Evolutionary conservation across 2,329 filamentous ascomycete species (phyloP), one percentile per base, ranked within the genome.

Genomic region (Exophiala spinifera): DNA sequence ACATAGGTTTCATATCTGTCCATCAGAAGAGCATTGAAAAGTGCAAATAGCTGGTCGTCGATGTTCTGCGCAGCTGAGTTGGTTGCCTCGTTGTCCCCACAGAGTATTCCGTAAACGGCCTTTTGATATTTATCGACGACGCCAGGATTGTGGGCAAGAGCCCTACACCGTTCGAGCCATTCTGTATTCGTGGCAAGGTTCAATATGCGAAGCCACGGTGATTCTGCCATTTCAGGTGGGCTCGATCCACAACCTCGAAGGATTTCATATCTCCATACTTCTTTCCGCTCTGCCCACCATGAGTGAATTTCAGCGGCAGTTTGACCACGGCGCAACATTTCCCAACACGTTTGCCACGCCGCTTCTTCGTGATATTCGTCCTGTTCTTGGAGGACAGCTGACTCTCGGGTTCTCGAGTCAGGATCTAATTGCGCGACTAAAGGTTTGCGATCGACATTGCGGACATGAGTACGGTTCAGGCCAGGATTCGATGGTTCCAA

Each of bases 311-410:
- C 82, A 7, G 80, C 73, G 73, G 88, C 83, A 57, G 79, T 83
- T 61, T 84, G 85, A n/a, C 94, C 94, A 43, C 91, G 84, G 46
- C 92, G 85, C 49, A 99, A 77, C 77, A 96, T 88, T 69, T 96
- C 90, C 76, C 91, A 97, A 72, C 89, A 94, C n/a, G 89, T 87
- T 57, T 91, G 80, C 91, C 94, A 97, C 44, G 95, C 88, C 2
- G 91, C 88, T 49, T 87, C 83, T 73, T 99, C 94, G 59, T 92
- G 94, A 65, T 86, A 91, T 61, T 90, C 85, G 67, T 99, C 94
- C 64, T 91, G 84, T 20, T 85, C 82, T 67, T 95, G 87, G 37
- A 97, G 76, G 46, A 80, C 83, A 50, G 88, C 83, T 46, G 79
- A 80, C 70, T 97, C 91, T 57, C 94, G 83, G 34, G 84, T 85